phyloP scores from a whole-genome alignment of 2,329 filamentous ascomycete species.

The Diaporthe sp. region DNA sequence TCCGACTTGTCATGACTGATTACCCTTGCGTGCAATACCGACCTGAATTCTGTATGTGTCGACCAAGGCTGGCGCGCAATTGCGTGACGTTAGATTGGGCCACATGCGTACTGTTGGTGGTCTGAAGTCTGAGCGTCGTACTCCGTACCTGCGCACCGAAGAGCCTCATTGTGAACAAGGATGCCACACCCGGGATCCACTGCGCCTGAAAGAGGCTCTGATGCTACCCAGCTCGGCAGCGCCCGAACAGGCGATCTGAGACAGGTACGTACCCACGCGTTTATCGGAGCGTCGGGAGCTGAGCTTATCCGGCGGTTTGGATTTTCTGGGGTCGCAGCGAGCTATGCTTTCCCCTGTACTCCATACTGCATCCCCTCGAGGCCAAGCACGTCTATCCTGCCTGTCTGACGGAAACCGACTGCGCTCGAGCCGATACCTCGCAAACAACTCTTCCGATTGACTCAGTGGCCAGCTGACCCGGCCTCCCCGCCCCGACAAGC shows the following conservation, averaged over 20 bases:
- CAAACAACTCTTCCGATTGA: background rate
- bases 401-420: slow-evolving; percentile 9
- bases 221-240: slow-evolving; percentile 32
- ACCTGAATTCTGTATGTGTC: background rate
- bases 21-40: background rate
- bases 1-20: background rate
- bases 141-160: slow-evolving; percentile 3
- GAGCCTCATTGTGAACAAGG: slow-evolving; percentile 31
- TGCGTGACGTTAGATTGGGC: background rate
- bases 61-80: background rate
- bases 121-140: slow-evolving; percentile 29
- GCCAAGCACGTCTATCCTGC: slow-evolving; percentile 23
- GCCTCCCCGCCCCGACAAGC: background rate
- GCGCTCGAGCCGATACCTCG: background rate
- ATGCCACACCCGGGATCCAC: slow-evolving; percentile 19
- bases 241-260: slow-evolving; percentile 32
- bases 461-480: background rate
- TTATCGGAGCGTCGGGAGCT: slow-evolving; percentile 28
- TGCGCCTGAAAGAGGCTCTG: slow-evolving; percentile 6
- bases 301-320: slow-evolving; percentile 32
- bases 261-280: slow-evolving; percentile 12
- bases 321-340: slow-evolving; percentile 32
- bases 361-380: background rate
- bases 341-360: background rate
- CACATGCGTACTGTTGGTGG: background rate